Percentiles rank a stretch among this genome's conserved stretches.
phyloP scores from a whole-genome alignment of 164 flowering plant species.

The Houttuynia cordata region DNA sequence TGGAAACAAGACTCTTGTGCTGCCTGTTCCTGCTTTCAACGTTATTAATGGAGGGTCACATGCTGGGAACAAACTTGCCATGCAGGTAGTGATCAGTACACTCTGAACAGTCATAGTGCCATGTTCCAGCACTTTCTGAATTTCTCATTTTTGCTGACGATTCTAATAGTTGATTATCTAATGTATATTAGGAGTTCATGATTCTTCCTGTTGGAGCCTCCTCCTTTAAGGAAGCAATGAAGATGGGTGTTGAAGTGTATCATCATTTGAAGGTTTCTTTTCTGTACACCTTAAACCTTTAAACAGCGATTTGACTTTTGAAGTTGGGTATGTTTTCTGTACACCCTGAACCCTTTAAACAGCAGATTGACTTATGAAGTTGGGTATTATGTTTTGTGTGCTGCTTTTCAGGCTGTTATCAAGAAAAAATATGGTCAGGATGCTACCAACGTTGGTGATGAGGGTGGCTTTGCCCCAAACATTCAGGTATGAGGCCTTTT shows the following conservation, averaged over 20 bases:
- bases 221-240: slow-evolving; percentile 39
- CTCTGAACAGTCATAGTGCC: not conserved
- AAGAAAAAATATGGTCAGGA: slow-evolving; percentile 43
- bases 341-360: not conserved
- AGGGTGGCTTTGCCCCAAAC: slow-evolving; percentile 46
- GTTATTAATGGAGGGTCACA: slow-evolving; percentile 46
- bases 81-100: slow-evolving; percentile 19
- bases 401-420: slow-evolving; percentile 22
- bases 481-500: slow-evolving; percentile 21
- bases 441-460: slow-evolving; percentile 40
- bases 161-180: too few species aligned
- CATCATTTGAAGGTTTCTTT: slow-evolving; percentile 26
- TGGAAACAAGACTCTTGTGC: slow-evolving; percentile 32
- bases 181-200: slow-evolving; percentile 29
- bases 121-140: not conserved
- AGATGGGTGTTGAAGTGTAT: slow-evolving; percentile 44
- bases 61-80: slow-evolving; percentile 41
- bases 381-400: not conserved
- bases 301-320: not conserved
- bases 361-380: not conserved
- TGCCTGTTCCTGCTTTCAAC: slow-evolving; percentile 44
- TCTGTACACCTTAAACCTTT: not conserved
- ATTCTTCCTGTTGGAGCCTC: slow-evolving; percentile 42
- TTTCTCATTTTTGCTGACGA: not conserved
- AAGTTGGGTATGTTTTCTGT: not conserved